Conservation (phyloP, 345 rosid species). For the Litchi chinensis region DNA sequence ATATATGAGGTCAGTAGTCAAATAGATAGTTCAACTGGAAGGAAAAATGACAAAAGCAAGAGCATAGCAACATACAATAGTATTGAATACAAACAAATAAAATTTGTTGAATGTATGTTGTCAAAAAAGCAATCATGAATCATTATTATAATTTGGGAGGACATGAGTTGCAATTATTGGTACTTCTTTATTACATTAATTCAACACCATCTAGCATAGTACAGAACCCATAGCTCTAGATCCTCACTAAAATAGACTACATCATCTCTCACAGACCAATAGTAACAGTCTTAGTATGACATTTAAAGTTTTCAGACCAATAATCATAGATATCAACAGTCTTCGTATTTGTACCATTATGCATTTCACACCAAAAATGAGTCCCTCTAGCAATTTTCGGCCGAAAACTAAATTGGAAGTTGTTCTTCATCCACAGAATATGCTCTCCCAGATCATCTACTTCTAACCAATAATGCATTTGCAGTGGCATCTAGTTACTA, state of each 20-base stretch:
- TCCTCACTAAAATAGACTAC: not conserved
- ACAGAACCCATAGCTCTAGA: not conserved
- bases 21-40: too few relatives aligned
- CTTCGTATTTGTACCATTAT: not conserved
- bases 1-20: too few relatives aligned
- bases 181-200: not conserved
- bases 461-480: conserved; percentile 5
- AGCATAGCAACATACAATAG: too few relatives aligned
- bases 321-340: not conserved
- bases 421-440: not conserved
- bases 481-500: conserved; percentile 3
- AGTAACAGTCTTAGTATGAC: not conserved
- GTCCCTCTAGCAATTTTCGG: not conserved
- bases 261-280: conserved; percentile 8
- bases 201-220: not conserved
- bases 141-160: too few relatives aligned
- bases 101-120: too few relatives aligned
- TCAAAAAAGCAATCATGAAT: too few relatives aligned
- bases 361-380: not conserved
- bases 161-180: too few relatives aligned
- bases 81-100: too few relatives aligned
- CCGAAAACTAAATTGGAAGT: not conserved
- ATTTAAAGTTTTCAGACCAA: not conserved
- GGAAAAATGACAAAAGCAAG: too few relatives aligned
- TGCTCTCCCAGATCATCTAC: conserved; percentile 15